Percentiles rank a stretch among this genome's conserved stretches.
These are phyloP conservation scores for Leccinum truebloodii DNA, from an alignment of 768 basidiomycete species.

Conservation along the genomic window DNA sequence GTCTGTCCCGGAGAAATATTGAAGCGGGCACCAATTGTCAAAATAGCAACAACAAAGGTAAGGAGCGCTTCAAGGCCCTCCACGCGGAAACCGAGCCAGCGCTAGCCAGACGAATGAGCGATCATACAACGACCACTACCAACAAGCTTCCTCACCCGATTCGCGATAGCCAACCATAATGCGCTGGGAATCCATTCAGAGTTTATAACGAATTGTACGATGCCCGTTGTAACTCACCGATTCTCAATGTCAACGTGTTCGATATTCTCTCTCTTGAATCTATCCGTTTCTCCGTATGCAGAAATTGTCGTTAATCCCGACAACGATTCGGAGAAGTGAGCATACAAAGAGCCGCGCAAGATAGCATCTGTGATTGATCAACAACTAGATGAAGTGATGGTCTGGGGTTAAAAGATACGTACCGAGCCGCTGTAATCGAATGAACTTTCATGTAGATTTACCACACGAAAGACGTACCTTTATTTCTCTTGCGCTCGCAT, in stretches of 20 bases:
- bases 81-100: constrained; percentile 89
- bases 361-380: constrained; percentile 58
- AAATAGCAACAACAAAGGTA: constrained; percentile 76
- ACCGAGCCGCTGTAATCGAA: constrained; percentile 52
- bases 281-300: constrained; percentile 76
- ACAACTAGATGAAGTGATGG: neutral
- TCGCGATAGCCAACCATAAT: constrained; percentile 83
- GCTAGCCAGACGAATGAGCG: constrained; percentile 35
- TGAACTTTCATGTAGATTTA: constrained; percentile 1
- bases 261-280: constrained; percentile 78
- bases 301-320: constrained; percentile 86
- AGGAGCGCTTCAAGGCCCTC: constrained; percentile 76
- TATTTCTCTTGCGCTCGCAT: constrained; percentile 81
- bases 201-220: neutral
- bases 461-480: constrained; percentile 48
- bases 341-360: constrained; percentile 83
- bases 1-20: constrained; percentile 79
- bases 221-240: constrained; percentile 42
- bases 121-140: neutral
- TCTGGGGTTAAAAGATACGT: constrained; percentile 8
- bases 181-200: constrained; percentile 44
- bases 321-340: constrained; percentile 90
- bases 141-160: constrained; percentile 51
- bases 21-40: constrained; percentile 74
- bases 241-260: constrained; percentile 83